These are phyloP conservation scores for Raphanus hybrid DNA, from an alignment of 441 rosid species.

Conservation along the genomic window DNA sequence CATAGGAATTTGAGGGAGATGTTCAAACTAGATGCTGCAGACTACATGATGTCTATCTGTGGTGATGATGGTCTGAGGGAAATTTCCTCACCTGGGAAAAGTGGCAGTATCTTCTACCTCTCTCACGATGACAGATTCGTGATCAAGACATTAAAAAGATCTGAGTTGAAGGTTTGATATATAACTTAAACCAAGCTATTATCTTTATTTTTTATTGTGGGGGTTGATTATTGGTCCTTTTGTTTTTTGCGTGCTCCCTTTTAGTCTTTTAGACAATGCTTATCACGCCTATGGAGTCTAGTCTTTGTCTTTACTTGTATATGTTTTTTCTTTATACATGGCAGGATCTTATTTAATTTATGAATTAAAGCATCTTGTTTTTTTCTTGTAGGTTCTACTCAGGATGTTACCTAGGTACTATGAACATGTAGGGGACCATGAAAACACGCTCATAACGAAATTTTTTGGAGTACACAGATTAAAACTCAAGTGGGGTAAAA, in stretches of 20 bases:
- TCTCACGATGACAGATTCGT: constrained; percentile 94
- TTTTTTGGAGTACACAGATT: constrained; percentile 91
- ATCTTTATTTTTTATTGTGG: constrained; percentile 2
- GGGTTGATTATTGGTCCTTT: constrained; percentile 16
- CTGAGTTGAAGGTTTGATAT: constrained; percentile 82
- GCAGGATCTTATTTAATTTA: neutral
- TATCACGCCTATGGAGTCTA: constrained; percentile 19
- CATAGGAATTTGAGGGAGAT: constrained; percentile 93
- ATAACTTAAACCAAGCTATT: constrained; percentile 11
- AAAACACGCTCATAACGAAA: constrained; percentile 95
- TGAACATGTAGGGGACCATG: constrained; percentile 70
- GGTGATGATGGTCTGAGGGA: constrained; percentile 94
- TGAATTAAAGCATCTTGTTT: constrained; percentile 7
- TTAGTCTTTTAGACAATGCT: constrained; percentile 11
- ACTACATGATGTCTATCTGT: constrained; percentile 99
- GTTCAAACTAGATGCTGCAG: constrained; percentile 98
- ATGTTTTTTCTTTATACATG: neutral
- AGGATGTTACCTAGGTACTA: constrained; percentile 87
- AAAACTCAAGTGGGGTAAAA: constrained; percentile 74
- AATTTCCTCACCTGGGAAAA: constrained; percentile 91
- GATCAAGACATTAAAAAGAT: constrained; percentile 83
- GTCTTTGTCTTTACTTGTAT: constrained; percentile 21
- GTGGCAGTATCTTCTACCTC: constrained; percentile 95
- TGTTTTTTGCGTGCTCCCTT: neutral
- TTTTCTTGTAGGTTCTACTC: constrained; percentile 66